Evolutionary conservation across 768 basidiomycete genomes (phyloP), one percentile per base, ranked within the genome.

Genomic region (Lactarius hatsudake): DNA sequence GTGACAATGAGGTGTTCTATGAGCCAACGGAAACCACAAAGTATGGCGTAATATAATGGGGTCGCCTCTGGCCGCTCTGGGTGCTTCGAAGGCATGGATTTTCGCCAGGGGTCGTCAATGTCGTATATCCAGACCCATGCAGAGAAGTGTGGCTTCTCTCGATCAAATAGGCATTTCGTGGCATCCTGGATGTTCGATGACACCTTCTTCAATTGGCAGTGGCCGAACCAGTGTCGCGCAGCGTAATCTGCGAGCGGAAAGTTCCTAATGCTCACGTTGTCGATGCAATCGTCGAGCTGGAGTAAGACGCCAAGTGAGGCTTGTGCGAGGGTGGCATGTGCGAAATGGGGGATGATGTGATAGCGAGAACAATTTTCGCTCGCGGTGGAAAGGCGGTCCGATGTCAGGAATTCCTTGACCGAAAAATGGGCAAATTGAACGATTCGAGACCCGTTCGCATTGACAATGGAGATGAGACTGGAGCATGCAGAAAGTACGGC

Each of bases 181-280:
- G 30, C 5, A 43, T 34, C 43, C 38, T 13, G 1, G n/a, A 45
- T 18, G 30, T 10, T 4, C 30, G 43, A n/a, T 20, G 18, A 20
- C 20, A 34, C 43, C 1, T 34, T 32, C 10, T 13, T 45, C 13
- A 48, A 48, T 12, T 13, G 20, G 20, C 30, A 13, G 17, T 61
- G 59, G 23, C 32, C n/a, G 30, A 34, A 13, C 59, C 59, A 61
- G 18, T 61, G 20, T n/a, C 23, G 30, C 3, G 59, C 43, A 34
- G 59, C 59, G 8, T 61, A 61, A 20, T n/a, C n/a, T 3, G 43
- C 43, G 10, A 61, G 59, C 43, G 59, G 45, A 48, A 43, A 61
- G 30, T 28, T 34, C 12, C 5, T 12, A 12, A 32, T 42, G 5
- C 20, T 30, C 30, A 0, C 15, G 17, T 61, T 45, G n/a, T 48